These are phyloP conservation scores for Fusarium miscanthi DNA, from an alignment of 2,329 filamentous ascomycete genomes.

Conservation along the genomic window DNA sequence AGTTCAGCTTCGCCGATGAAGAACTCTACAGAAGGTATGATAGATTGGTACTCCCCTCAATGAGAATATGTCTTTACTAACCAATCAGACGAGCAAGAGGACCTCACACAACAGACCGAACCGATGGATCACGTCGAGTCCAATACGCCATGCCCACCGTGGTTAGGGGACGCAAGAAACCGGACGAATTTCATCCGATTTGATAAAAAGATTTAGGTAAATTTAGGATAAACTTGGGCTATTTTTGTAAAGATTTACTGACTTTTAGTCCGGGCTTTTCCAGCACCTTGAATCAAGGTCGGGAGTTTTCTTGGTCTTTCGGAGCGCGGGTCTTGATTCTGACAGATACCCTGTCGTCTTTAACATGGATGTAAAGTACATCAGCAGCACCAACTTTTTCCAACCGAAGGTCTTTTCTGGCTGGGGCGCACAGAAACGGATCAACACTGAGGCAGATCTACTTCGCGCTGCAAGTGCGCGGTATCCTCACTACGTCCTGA, in stretches of 20 bases:
- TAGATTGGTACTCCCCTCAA: rapidly evolving
- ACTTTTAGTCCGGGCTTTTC: no score
- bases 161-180: no score
- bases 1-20: not conserved
- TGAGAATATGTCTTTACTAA: not conserved
- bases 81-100: not conserved
- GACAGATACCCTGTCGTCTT: not conserved
- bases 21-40: not conserved
- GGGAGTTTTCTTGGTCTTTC: no score
- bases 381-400: not conserved
- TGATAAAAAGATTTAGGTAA: no score
- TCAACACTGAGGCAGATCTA: not conserved
- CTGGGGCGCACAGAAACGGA: not conserved
- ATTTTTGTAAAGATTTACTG: no score
- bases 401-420: rapidly evolving
- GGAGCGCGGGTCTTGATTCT: rapidly evolving
- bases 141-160: not conserved
- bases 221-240: no score
- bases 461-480: not conserved
- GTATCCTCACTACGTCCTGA: not conserved
- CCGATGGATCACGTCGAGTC: not conserved
- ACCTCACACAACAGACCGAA: not conserved
- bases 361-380: not conserved
- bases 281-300: no score
- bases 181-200: not conserved